Conservation (phyloP, 2,329 filamentous ascomycete genomes). For the Volutella citrinella region DNA sequence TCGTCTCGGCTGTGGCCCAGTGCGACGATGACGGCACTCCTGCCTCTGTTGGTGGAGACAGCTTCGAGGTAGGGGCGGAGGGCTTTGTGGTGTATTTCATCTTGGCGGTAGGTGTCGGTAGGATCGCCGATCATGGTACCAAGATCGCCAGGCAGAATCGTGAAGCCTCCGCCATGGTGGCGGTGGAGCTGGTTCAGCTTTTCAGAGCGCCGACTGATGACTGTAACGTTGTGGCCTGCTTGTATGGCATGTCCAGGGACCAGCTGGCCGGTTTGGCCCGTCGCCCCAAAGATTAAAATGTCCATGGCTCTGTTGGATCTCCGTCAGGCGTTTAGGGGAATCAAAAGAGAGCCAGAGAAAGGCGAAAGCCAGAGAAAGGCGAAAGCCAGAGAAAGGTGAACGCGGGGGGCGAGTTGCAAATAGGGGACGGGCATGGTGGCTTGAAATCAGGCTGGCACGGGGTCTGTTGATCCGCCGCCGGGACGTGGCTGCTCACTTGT, state of each 20-base stretch:
- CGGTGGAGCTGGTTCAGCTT: conserved; percentile 27
- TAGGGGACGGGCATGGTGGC: too few relatives aligned
- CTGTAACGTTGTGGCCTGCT: conserved; percentile 40
- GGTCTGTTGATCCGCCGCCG: too few relatives aligned
- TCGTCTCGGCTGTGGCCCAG: conserved; percentile 44
- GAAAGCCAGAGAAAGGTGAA: too few relatives aligned
- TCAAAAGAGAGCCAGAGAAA: too few relatives aligned
- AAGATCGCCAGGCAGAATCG: conserved; percentile 38
- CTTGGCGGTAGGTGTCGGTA: too few relatives aligned
- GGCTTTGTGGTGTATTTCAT: too few relatives aligned
- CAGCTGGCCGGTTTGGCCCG: conserved; percentile 44
- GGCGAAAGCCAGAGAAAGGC: too few relatives aligned
- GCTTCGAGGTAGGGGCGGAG: conserved; percentile 32
- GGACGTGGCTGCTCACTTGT: too few relatives aligned
- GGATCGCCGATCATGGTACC: too few relatives aligned
- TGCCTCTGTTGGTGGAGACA: conserved; percentile 25
- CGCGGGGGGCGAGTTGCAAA: too few relatives aligned
- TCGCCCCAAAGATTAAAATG: conserved; percentile 45
- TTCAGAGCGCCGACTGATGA: conserved; percentile 40
- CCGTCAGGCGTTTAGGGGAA: too few relatives aligned
- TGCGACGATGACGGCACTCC: conserved; percentile 47
- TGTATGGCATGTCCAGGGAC: conserved; percentile 38
- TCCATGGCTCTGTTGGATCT: conserved; percentile 30
- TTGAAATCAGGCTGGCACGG: too few relatives aligned
- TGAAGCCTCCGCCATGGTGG: conserved; percentile 35